phyloP scores from a whole-genome alignment of 2,329 filamentous ascomycete genomes.

The Parascedosporium putredinis region DNA sequence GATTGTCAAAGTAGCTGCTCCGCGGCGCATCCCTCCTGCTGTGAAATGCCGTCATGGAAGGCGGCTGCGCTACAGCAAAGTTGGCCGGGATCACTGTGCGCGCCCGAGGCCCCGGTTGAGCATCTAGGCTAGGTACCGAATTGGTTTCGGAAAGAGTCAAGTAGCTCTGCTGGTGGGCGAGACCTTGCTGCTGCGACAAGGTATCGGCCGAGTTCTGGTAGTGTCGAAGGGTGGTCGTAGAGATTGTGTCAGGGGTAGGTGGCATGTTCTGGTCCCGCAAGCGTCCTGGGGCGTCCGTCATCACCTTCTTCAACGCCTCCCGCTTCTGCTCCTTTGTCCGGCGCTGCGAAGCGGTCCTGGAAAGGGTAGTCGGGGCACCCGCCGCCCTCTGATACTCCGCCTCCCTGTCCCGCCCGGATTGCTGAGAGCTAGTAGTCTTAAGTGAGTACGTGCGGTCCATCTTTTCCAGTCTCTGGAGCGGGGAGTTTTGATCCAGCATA shows the following conservation, averaged over 20 bases:
- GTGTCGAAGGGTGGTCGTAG: constrained; percentile 41
- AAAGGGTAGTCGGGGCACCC: constrained; percentile 10
- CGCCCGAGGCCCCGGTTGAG: not conserved
- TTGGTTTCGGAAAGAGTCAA: constrained; percentile 18
- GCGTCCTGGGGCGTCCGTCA: constrained; percentile 34
- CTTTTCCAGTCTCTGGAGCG: constrained; percentile 37
- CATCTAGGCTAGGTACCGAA: constrained; percentile 1
- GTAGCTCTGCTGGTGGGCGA: constrained; percentile 21
- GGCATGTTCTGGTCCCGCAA: constrained; percentile 36
- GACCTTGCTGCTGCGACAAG: constrained; percentile 21
- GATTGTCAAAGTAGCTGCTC: constrained; percentile 19
- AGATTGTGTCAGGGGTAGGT: constrained; percentile 50
- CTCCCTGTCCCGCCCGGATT: constrained; percentile 19
- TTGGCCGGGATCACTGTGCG: not conserved
- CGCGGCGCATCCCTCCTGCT: constrained; percentile 17
- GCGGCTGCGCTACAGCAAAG: constrained; percentile 14
- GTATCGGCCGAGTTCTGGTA: constrained; percentile 42
- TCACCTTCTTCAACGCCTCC: constrained; percentile 35
- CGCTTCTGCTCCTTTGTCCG: constrained; percentile 35
- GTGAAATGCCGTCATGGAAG: constrained; percentile 22
- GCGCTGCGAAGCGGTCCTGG: constrained; percentile 14
- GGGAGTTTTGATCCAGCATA: constrained; percentile 34
- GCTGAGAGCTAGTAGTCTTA: constrained; percentile 20
- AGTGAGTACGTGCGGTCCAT: constrained; percentile 15
- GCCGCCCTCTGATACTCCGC: constrained; percentile 9